phyloP scores from a whole-genome alignment of 108 stramenopile species.

The Hondaea fermentalgiana region DNA sequence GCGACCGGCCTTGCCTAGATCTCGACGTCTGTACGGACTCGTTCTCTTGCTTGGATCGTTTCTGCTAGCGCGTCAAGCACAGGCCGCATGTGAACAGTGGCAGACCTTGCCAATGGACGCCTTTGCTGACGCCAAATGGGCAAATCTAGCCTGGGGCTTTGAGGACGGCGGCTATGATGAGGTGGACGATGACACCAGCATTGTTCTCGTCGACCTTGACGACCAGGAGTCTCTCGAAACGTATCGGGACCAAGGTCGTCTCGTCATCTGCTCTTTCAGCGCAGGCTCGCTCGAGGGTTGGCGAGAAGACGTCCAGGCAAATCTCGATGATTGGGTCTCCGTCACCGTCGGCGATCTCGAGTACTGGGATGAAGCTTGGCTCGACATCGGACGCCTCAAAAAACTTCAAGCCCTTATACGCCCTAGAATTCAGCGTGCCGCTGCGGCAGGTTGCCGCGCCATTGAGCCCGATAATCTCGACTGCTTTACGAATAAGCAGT shows the following conservation, averaged over 20 bases:
- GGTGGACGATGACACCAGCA: neutral
- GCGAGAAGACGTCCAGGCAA: neutral
- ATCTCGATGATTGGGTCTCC: neutral
- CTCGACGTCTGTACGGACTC: no score
- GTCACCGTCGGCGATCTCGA: neutral
- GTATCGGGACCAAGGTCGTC: neutral
- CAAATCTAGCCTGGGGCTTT: neutral
- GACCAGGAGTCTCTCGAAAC: neutral
- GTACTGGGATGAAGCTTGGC: neutral
- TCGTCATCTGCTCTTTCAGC: neutral
- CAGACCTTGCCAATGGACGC: neutral
- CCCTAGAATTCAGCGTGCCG: neutral
- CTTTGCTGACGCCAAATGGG: neutral
- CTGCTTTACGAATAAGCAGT: neutral
- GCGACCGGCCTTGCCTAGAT: no score
- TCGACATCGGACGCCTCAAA: neutral
- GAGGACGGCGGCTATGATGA: neutral
- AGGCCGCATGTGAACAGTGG: neutral
- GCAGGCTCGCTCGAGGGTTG: neutral
- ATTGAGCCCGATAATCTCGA: neutral
- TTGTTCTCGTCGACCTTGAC: constrained; percentile 5
- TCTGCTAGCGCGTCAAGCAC: neutral
- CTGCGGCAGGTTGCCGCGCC: neutral
- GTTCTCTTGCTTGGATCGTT: neutral
- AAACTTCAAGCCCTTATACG: neutral